Conservation (phyloP, 2,329 filamentous ascomycete species). For the Cryoendolithus antarcticus region DNA sequence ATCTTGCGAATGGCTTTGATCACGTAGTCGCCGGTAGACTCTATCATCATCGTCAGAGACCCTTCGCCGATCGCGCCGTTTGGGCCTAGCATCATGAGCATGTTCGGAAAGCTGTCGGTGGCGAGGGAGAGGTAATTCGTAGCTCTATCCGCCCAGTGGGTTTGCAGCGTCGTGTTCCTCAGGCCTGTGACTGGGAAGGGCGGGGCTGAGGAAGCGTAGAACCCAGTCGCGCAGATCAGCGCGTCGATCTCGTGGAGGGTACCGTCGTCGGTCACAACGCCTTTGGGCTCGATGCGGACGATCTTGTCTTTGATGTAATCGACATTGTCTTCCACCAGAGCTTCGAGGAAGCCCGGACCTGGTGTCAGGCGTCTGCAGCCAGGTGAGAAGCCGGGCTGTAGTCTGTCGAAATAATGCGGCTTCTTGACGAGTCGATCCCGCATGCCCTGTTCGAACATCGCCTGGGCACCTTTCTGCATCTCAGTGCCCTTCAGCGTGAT, state of each 20-base stretch:
- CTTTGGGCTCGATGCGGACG: slow-evolving; percentile 23
- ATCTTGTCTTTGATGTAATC: slow-evolving; percentile 30
- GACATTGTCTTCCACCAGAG: slow-evolving; percentile 35
- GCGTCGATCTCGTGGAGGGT: slow-evolving; percentile 27
- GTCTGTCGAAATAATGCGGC: slow-evolving; percentile 28
- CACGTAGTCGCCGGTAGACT: slow-evolving; percentile 25
- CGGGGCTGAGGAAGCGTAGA: slow-evolving; percentile 27
- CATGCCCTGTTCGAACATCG: slow-evolving; percentile 31
- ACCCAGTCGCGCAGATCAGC: slow-evolving; percentile 34
- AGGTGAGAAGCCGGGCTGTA: slow-evolving; percentile 31
- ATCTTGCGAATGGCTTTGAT: slow-evolving; percentile 29
- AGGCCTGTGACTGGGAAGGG: slow-evolving; percentile 27
- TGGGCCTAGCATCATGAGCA: slow-evolving; percentile 31
- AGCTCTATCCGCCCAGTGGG: slow-evolving; percentile 25
- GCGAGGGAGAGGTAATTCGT: slow-evolving; percentile 14
- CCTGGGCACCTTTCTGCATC: slow-evolving; percentile 25
- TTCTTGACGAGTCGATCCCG: slow-evolving; percentile 23
- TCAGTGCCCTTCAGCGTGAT: slow-evolving; percentile 27
- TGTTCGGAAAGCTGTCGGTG: slow-evolving; percentile 23
- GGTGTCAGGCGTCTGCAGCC: slow-evolving; percentile 39
- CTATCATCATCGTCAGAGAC: slow-evolving; percentile 30
- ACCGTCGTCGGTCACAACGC: slow-evolving; percentile 30
- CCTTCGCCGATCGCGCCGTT: slow-evolving; percentile 30
- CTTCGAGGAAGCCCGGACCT: slow-evolving; percentile 39
- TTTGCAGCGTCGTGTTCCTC: slow-evolving; percentile 15